Conservation (phyloP, 371 early-diverging fungal genomes). For the Batrachochytrium dendrobatidis region DNA sequence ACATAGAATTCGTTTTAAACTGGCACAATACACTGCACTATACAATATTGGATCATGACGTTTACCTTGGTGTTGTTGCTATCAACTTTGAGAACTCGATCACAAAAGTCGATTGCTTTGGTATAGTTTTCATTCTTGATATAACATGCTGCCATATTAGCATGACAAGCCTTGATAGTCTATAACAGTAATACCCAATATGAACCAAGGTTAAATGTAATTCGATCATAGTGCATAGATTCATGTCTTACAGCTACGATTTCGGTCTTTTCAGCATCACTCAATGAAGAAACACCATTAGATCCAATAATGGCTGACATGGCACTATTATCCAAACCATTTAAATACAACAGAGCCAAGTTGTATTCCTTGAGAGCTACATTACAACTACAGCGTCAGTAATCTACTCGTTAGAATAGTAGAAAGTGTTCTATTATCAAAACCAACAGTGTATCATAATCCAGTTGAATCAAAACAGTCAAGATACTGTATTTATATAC, state of each 20-base stretch:
- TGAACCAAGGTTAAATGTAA: neutral
- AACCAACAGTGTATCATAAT: too few species aligned
- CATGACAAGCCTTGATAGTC: constrained; percentile 28
- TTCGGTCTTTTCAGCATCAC: constrained; percentile 17
- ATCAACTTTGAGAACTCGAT: constrained; percentile 21
- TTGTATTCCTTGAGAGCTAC: neutral
- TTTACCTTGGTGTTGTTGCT: constrained; percentile 26
- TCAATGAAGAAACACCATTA: neutral
- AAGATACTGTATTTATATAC: too few species aligned
- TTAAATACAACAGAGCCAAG: constrained; percentile 23
- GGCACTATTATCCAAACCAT: constrained; percentile 25
- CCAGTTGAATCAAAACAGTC: too few species aligned
- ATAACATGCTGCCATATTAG: constrained; percentile 36
- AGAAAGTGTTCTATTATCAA: too few species aligned
- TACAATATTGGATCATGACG: neutral
- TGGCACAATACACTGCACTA: neutral
- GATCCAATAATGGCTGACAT: constrained; percentile 14
- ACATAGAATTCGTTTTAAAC: too few species aligned
- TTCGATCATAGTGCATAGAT: neutral
- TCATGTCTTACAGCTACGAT: constrained; percentile 15
- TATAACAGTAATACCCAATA: too few species aligned
- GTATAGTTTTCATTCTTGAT: constrained; percentile 16
- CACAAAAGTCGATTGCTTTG: constrained; percentile 18
- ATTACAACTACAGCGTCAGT: too few species aligned
- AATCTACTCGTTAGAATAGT: too few species aligned